phyloP scores from a whole-genome alignment of 495 filamentous ascomycete genomes.

The Sordaria brevicollis region DNA sequence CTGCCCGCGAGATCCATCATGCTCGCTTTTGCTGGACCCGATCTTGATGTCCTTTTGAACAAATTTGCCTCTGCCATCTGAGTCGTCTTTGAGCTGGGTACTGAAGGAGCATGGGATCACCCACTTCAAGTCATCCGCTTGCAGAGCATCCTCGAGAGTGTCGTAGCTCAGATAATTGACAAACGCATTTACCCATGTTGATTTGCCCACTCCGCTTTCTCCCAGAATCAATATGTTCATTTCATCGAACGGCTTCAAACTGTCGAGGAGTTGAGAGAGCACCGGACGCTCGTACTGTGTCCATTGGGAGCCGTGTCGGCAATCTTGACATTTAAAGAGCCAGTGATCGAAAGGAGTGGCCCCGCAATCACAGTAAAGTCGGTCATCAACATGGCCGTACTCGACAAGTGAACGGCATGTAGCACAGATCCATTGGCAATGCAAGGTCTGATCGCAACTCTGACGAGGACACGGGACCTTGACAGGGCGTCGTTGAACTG shows the following conservation, averaged over 20 bases:
- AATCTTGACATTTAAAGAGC: constrained; percentile 23
- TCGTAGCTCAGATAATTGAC: constrained; percentile 32
- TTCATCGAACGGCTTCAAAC: constrained; percentile 12
- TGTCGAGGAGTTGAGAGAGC: not conserved
- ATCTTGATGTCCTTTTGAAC: constrained; percentile 16
- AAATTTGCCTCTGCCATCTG: constrained; percentile 5
- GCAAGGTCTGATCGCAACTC: constrained; percentile 5
- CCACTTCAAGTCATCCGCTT: constrained; percentile 13
- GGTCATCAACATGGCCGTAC: constrained; percentile 22
- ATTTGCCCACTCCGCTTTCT: constrained; percentile 35
- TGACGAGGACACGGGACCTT: constrained; percentile 21
- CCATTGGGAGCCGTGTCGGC: constrained; percentile 9
- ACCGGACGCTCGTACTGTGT: not conserved
- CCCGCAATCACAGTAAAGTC: constrained; percentile 31
- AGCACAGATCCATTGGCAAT: constrained; percentile 23
- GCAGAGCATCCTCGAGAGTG: constrained; percentile 23
- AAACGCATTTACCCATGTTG: constrained; percentile 38
- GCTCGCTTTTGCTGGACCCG: constrained; percentile 19
- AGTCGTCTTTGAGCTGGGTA: constrained; percentile 17
- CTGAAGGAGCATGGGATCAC: constrained; percentile 32
- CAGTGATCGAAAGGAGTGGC: constrained; percentile 7
- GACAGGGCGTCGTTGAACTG: constrained; percentile 14
- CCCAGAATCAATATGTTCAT: constrained; percentile 37
- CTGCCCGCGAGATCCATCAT: constrained; percentile 23
- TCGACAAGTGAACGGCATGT: constrained; percentile 18